Evolutionary conservation across 495 filamentous ascomycete genomes (phyloP), one percentile per base, ranked within the genome.

Genomic region (Hypoxylon fuscum): DNA sequence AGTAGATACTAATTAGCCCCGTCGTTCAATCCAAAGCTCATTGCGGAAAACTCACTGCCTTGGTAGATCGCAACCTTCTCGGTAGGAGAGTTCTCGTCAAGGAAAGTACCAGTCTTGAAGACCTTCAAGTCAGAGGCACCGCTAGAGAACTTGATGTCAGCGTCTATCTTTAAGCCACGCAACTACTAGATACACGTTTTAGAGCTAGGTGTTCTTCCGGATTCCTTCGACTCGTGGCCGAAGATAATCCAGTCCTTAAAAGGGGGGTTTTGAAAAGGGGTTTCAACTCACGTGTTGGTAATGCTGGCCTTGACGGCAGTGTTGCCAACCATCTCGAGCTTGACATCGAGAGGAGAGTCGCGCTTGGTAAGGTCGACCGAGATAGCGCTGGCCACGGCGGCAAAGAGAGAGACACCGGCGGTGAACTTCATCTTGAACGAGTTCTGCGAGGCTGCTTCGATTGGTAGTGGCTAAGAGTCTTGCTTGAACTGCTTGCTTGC

Each of bases 81-180:
- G 5, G 88, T 82, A 0, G 85, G 79, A 6, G 76, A 74, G 22
- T 68, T 64, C 48, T 58, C 68, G 52, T 88, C 85, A 15, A 85
- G 72, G 74, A 90, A 83, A 53, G 85, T 86, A 46, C 87, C 87
- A 23, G 83, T 78, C 67, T 84, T 86, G 54, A 90, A 76, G 40
- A 88, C 72, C 56, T 83, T 85, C 23, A 90, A 69, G 41, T 77
- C 74, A 40, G 77, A 72, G 22, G 71, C 69, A 25, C 85, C 87
- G 35, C 59, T 71, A 41, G 10, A 48, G 21, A 8, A 49, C 14
- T 27, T 5, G 10, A 31, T 7, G 15, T 67, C 42, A 67, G 53
- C 29, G 12, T 29, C 20, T 21, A 3, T 42, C 20, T 18, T 18
- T 40, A 4, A 9, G n/a, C 21, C 9, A 21, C 23, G 4, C 14